Conservation (phyloP, 345 rosid genomes). For the Euclidium syriacum region DNA sequence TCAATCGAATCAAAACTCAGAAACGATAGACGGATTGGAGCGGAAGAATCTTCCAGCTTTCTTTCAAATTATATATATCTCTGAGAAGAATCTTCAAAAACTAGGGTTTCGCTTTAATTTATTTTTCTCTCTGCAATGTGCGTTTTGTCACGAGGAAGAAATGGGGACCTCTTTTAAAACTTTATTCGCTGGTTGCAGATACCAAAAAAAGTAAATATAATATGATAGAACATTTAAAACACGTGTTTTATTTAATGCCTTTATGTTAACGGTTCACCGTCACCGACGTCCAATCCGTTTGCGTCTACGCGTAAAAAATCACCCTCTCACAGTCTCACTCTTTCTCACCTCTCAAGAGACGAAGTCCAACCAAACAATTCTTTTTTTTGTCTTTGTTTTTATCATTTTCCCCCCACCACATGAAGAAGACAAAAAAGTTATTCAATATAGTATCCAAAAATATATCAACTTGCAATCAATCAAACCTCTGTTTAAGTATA, state of each 20-base stretch:
- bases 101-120: slow-evolving; percentile 12
- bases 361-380: too few species aligned
- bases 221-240: slow-evolving; percentile 5
- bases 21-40: not conserved
- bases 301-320: not conserved
- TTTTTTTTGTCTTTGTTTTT: too few species aligned
- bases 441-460: too few species aligned
- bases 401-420: too few species aligned
- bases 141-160: slow-evolving; percentile 28
- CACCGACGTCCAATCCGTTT: slow-evolving; percentile 5
- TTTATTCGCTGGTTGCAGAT: slow-evolving; percentile 8
- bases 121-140: not conserved
- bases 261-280: slow-evolving; percentile 22
- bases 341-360: too few species aligned
- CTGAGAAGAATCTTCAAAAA: not conserved
- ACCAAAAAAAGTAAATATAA: not conserved
- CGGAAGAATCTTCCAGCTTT: not conserved
- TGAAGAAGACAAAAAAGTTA: too few species aligned
- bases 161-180: slow-evolving; percentile 11
- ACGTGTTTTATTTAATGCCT: slow-evolving; percentile 19
- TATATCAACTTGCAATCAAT: too few species aligned
- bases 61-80: not conserved
- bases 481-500: too few species aligned
- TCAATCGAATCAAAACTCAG: not conserved
- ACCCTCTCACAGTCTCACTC: not conserved